Percentiles rank a stretch among this genome's conserved stretches.
phyloP scores from a whole-genome alignment of 768 basidiomycete species.

The Collybiopsis luxurians region DNA sequence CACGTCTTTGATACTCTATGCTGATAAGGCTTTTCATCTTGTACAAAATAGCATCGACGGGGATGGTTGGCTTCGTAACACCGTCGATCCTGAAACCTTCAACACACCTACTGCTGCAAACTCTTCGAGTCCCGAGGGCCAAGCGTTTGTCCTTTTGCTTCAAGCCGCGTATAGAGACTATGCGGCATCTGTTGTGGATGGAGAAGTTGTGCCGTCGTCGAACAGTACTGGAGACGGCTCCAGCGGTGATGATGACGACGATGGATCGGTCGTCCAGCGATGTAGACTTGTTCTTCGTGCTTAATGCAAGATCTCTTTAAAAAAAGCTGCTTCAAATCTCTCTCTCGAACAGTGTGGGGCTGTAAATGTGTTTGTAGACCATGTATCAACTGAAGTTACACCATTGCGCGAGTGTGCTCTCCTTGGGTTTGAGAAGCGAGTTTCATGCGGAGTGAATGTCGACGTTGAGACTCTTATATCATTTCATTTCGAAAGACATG shows the following conservation, averaged over 20 bases:
- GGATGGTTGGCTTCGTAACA: conserved; percentile 41
- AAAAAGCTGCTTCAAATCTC: no score
- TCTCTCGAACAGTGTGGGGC: no score
- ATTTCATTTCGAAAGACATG: no score
- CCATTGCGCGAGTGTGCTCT: no score
- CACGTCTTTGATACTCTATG: conserved; percentile 33
- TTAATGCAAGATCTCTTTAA: no score
- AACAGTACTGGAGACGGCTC: neutral
- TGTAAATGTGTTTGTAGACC: no score
- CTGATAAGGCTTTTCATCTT: conserved; percentile 36
- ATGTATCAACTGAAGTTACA: no score
- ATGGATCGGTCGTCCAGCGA: neutral
- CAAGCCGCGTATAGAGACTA: conserved; percentile 38
- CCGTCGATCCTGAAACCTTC: conserved; percentile 53
- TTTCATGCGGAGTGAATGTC: no score
- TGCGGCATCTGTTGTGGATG: neutral
- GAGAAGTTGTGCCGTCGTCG: neutral
- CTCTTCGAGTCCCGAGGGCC: conserved; percentile 51
- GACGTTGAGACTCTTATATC: no score
- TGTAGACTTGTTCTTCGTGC: neutral
- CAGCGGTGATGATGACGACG: neutral
- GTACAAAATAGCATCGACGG: conserved; percentile 35
- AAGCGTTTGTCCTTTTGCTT: conserved; percentile 57
- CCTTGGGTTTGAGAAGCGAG: no score
- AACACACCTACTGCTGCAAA: conserved; percentile 31